Evolutionary conservation across 108 stramenopile species (phyloP).

Genomic region (Nitzschia inconspicua): DNA sequence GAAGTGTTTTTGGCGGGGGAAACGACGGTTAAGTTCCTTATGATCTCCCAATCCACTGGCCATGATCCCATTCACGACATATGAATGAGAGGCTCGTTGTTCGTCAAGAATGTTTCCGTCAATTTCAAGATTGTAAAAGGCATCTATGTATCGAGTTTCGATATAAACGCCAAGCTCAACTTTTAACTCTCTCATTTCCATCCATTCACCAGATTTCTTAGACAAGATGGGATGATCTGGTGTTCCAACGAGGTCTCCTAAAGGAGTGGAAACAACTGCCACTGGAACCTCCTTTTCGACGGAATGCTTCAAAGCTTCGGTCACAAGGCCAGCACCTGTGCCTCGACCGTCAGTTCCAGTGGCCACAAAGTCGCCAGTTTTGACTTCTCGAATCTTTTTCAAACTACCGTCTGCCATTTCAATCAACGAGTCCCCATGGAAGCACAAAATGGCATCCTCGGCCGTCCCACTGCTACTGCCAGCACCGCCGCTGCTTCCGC

Average conservation of each 20-base stretch:
- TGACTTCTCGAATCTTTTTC: constrained; percentile 8
- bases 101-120: constrained; percentile 18
- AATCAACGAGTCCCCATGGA: constrained; percentile 12
- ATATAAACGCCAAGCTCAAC: not conserved
- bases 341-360: constrained; percentile 17
- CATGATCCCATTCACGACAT: constrained; percentile 26
- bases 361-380: constrained; percentile 16
- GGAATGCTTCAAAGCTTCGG: constrained; percentile 21
- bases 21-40: constrained; percentile 7
- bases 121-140: constrained; percentile 35
- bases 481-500: not conserved
- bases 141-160: constrained; percentile 18
- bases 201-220: constrained; percentile 1
- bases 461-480: not conserved
- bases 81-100: constrained; percentile 13
- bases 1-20: constrained; percentile 17
- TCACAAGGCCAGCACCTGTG: constrained; percentile 12
- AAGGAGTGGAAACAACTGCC: constrained; percentile 7
- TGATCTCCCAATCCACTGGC: constrained; percentile 35
- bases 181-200: constrained; percentile 9
- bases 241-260: constrained; percentile 30
- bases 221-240: constrained; percentile 23
- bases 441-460: constrained; percentile 19
- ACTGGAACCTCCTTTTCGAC: constrained; percentile 9
- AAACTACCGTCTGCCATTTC: constrained; percentile 27